Conservation (phyloP, 495 filamentous ascomycete genomes). For the Massariosphaeria phaeospora region DNA sequence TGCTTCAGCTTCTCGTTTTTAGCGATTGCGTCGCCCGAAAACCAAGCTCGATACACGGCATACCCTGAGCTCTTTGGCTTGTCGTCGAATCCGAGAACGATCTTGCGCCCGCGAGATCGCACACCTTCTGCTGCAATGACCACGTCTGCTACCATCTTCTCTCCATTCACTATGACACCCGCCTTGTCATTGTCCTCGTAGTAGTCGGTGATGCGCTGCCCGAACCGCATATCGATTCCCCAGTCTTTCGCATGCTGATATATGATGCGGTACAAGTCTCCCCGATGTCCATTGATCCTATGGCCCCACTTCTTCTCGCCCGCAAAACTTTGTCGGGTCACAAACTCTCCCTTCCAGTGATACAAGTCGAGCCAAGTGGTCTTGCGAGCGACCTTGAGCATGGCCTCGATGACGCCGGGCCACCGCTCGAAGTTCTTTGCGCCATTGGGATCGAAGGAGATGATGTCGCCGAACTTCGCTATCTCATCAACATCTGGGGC, state of each 20-base stretch:
- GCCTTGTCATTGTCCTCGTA: slow-evolving; percentile 54
- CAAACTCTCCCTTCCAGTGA: slow-evolving; percentile 43
- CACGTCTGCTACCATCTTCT: slow-evolving; percentile 51
- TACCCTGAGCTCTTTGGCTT: slow-evolving; percentile 56
- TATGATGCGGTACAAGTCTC: slow-evolving; percentile 58
- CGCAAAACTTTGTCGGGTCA: slow-evolving; percentile 39
- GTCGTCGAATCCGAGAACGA: slow-evolving; percentile 60
- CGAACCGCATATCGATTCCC: slow-evolving; percentile 54
- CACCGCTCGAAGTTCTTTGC: slow-evolving; percentile 26
- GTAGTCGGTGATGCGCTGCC: slow-evolving; percentile 54
- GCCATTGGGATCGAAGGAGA: slow-evolving; percentile 26
- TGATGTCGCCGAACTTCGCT: slow-evolving; percentile 25
- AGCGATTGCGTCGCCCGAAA: slow-evolving; percentile 29
- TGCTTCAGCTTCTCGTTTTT: slow-evolving; percentile 27
- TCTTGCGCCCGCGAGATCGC: slow-evolving; percentile 53
- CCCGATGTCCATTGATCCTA: slow-evolving; percentile 57
- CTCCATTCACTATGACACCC: slow-evolving; percentile 51
- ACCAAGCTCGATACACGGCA: slow-evolving; percentile 48
- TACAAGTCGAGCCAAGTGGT: slow-evolving; percentile 34
- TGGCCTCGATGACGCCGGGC: slow-evolving; percentile 26
- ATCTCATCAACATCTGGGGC: slow-evolving; percentile 12
- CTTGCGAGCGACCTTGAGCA: slow-evolving; percentile 21
- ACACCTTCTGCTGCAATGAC: slow-evolving; percentile 63
- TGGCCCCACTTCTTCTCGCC: slow-evolving; percentile 42
- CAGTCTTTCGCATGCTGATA: slow-evolving; percentile 52